phyloP scores from a whole-genome alignment of 495 filamentous ascomycete species.

The Daldinia caldariorum region DNA sequence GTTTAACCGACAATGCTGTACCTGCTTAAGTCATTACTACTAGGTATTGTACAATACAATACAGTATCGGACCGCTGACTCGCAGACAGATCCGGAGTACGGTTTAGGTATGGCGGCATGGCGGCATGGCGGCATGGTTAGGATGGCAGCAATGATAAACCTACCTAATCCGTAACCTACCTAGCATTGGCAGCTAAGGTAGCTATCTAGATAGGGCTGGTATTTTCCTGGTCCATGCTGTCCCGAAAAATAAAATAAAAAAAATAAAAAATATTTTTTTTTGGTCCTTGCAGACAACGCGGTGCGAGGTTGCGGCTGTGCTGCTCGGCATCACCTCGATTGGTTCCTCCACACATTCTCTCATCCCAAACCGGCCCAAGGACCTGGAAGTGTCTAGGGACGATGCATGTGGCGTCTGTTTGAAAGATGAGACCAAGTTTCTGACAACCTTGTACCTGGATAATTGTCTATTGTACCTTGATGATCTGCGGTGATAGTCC shows the following conservation, averaged over 20 bases:
- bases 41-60: background rate
- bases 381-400: constrained; percentile 41
- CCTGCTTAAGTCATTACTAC: constrained; percentile 19
- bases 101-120: constrained; percentile 31
- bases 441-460: constrained; percentile 7
- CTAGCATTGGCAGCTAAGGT: background rate
- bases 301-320: constrained; percentile 40
- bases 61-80: constrained; percentile 40
- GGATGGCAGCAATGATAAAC: background rate
- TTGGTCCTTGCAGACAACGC: constrained; percentile 24
- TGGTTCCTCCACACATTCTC: constrained; percentile 41
- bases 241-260: constrained; percentile 24
- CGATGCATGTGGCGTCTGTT: constrained; percentile 44
- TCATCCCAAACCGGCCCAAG: constrained; percentile 39
- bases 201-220: constrained; percentile 44
- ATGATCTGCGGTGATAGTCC: constrained; percentile 9
- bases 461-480: constrained; percentile 18
- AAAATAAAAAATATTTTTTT: no score
- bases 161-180: no score
- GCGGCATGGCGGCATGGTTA: background rate
- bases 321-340: constrained; percentile 46
- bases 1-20: constrained; percentile 22
- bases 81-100: constrained; percentile 29
- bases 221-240: constrained; percentile 25
- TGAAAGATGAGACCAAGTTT: constrained; percentile 31